Evolutionary conservation across 306 rosid genomes (phyloP).

Genomic region (Quercus berberidifolia): DNA sequence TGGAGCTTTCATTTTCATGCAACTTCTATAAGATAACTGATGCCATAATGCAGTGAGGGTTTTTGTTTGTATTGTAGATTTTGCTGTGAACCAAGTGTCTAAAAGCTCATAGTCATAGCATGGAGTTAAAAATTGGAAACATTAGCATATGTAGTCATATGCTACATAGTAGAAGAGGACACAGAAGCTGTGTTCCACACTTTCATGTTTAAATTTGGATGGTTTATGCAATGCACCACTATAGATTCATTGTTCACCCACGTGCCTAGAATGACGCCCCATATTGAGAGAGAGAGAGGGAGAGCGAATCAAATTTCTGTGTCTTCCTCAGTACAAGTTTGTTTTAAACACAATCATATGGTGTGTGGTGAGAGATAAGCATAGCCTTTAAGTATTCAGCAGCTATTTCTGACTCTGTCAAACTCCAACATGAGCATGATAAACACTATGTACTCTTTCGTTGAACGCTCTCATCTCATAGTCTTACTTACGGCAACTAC

Average conservation of each 20-base stretch:
- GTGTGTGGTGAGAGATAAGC: not conserved
- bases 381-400: not conserved
- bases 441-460: not conserved
- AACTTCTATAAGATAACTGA: not conserved
- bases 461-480: not conserved
- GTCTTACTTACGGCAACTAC: not conserved
- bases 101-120: not conserved
- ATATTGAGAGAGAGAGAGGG: not conserved
- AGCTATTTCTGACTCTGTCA: not conserved
- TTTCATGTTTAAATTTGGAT: not conserved
- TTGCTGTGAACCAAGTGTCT: not conserved
- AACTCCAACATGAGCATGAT: not conserved
- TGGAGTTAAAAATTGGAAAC: conserved; percentile 12
- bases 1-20: not conserved
- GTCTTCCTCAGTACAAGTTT: not conserved
- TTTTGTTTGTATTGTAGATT: not conserved
- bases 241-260: conserved; percentile 18
- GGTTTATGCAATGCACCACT: conserved; percentile 12
- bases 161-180: conserved; percentile 1
- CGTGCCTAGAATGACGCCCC: conserved; percentile 15
- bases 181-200: not conserved
- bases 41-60: not conserved
- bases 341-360: not conserved
- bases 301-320: not conserved
- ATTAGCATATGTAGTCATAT: conserved; percentile 19